A percentile compares a stretch with the other conserved stretches of the same genome.
Evolutionary conservation across 306 rosid genomes (phyloP).

Genomic region (Rosa chinensis): DNA sequence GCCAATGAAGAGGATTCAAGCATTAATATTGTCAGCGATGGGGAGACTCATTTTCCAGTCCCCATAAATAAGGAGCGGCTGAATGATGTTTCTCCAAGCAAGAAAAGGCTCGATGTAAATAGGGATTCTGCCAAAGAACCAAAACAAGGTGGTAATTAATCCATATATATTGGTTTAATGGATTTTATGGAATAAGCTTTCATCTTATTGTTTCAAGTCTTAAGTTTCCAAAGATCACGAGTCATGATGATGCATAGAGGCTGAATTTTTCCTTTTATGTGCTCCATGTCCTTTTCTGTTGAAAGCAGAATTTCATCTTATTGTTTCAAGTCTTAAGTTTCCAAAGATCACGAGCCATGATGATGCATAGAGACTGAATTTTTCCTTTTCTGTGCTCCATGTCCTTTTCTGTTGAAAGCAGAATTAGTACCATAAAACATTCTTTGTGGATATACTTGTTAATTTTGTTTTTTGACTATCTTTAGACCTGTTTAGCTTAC

Average conservation of each 20-base stretch:
- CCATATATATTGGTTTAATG: neutral
- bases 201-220: neutral
- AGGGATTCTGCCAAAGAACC: conserved; percentile 45
- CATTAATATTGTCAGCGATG: conserved; percentile 76
- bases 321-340: neutral
- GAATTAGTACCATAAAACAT: neutral
- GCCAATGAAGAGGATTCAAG: conserved; percentile 78
- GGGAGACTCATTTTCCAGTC: conserved; percentile 53
- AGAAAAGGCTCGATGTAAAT: conserved; percentile 46
- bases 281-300: neutral
- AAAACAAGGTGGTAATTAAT: conserved; percentile 47
- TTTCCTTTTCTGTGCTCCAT: neutral
- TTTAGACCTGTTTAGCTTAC: neutral
- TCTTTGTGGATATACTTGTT: neutral
- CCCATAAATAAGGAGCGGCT: conserved; percentile 46
- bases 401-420: neutral
- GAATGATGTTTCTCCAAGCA: conserved; percentile 51
- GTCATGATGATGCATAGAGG: neutral
- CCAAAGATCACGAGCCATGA: neutral
- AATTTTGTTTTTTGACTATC: neutral
- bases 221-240: neutral
- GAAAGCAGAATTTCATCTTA: conserved; percentile 6
- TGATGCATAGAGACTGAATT: neutral
- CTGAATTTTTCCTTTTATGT: neutral
- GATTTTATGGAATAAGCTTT: conserved; percentile 2